Base-by-base conservation (phyloP, 2,329 filamentous ascomycete species). In the Botrytis byssoidea region DNA sequence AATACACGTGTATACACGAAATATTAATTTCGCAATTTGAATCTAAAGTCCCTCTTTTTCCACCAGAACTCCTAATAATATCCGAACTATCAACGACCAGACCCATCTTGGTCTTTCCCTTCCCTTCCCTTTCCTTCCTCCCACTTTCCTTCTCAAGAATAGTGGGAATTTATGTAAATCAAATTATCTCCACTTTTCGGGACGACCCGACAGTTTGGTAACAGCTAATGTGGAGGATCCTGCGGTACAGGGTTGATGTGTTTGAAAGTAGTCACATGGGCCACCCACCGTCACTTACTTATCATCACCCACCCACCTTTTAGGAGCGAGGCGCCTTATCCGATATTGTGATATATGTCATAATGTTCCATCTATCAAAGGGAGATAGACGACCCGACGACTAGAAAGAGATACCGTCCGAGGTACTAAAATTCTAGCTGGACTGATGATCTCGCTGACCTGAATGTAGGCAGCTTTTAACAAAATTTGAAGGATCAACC, bases 181-280 rank as follows among this genome's bases (percentile, higher is more conserved):
- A n/a, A 57, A 44, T 20, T 32, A 40, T 55, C 48, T 68, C 48
- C 65, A 68, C 65, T 57, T 57, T 68, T 57, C 22, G 22, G 35
- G n/a, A 68, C 48, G 65, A 68, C 65, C 65, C 65, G 65, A 68
- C 65, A 68, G 65, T 29, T 40, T 57, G 65, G 65, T 55, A 55
- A 68, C 35, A 4, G 10, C 65, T 57, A 42, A 68, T 42, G 46
- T 57, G 46, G 65, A 68, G 65, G 51, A 57, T 68, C 25, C 48
- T 57, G 48, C 48, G 65, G 65, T 29, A 68, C 65, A 68, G 65
- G 65, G 65, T 25, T 55, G 8, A 35, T 40, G 14, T 40, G 44
- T 67, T n/a, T 67, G n/a, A 37, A 42, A 68, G 40, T 29, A 40
- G 48, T 68, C 65, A 68, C 65, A 68, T 68, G 65, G 65, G 46